Percentiles rank a stretch among this genome's conserved stretches.
phyloP scores from a whole-genome alignment of 371 early-diverging fungal species.

The Circinella minor region DNA sequence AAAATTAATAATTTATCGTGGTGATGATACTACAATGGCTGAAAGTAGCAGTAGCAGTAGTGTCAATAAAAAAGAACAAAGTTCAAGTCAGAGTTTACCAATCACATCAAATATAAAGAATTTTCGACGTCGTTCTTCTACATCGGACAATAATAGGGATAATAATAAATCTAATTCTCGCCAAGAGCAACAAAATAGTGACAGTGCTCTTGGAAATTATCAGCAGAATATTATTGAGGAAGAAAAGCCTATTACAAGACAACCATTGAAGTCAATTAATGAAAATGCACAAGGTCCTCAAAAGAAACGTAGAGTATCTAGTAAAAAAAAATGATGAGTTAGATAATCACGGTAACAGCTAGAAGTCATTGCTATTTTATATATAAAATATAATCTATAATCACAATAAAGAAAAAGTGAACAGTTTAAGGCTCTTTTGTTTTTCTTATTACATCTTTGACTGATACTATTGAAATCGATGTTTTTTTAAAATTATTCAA shows the following conservation, averaged over 20 bases:
- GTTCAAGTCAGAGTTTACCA: background rate
- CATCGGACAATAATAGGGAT: too few species aligned
- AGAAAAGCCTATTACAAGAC: background rate
- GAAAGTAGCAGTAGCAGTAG: background rate
- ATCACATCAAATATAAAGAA: background rate
- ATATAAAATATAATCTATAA: background rate
- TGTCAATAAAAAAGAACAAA: too few species aligned
- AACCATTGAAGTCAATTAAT: background rate
- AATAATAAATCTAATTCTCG: background rate
- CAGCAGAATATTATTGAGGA: background rate
- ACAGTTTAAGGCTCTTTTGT: too few species aligned
- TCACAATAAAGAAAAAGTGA: background rate
- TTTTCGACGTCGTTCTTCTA: background rate
- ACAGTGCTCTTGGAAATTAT: background rate
- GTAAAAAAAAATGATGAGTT: background rate
- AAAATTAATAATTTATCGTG: background rate
- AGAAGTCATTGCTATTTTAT: background rate
- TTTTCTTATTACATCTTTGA: constrained; percentile 8
- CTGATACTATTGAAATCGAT: constrained; percentile 13
- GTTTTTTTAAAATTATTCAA: constrained; percentile 2
- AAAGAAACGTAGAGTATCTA: background rate
- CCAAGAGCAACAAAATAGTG: background rate
- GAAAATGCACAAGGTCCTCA: background rate
- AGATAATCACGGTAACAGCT: background rate
- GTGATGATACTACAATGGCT: background rate